Conservation (phyloP, 805 yeast species). For the Wickerhamiella musiphila region DNA sequence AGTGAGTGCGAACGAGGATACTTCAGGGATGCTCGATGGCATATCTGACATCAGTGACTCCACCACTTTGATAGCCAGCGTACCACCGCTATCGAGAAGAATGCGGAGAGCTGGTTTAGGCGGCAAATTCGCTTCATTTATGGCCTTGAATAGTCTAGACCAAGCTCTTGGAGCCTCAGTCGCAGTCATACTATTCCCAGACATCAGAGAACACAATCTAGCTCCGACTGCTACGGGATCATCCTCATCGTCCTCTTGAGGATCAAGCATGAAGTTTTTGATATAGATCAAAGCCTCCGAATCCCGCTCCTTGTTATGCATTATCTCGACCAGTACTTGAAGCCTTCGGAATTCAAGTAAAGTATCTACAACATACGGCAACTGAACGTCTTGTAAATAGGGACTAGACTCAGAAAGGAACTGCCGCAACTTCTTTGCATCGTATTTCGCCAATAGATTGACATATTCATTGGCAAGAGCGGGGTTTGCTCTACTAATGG, state of each 20-base stretch:
- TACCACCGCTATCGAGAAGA: slow-evolving; percentile 3
- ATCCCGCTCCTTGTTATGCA: slow-evolving; percentile 12
- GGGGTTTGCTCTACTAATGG: slow-evolving; percentile 7
- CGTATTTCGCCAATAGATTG: slow-evolving; percentile 3
- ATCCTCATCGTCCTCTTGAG: slow-evolving; percentile 5
- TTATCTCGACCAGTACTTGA: slow-evolving; percentile 16
- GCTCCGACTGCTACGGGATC: slow-evolving; percentile 8
- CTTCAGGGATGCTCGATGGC: slow-evolving; percentile 1
- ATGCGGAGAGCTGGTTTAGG: slow-evolving; percentile 1
- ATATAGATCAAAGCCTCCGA: slow-evolving; percentile 20
- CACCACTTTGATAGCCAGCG: slow-evolving; percentile 1
- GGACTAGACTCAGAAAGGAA: slow-evolving; percentile 13
- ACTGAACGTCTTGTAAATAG: slow-evolving; percentile 17
- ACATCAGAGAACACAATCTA: slow-evolving; percentile 15
- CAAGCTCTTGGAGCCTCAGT: slow-evolving; percentile 24
- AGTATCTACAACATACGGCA: slow-evolving; percentile 16
- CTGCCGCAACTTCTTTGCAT: slow-evolving; percentile 9
- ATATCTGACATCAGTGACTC: slow-evolving; percentile 1
- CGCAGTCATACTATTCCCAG: slow-evolving; percentile 4
- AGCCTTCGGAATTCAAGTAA: slow-evolving; percentile 13
- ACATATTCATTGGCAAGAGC: slow-evolving; percentile 6
- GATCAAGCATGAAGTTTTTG: slow-evolving; percentile 10
- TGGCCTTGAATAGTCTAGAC: slow-evolving; percentile 25
- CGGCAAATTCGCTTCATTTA: slow-evolving; percentile 17
- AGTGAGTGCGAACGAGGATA: slow-evolving; percentile 3